These are phyloP conservation scores for Scolecobasidium constrictum DNA, from an alignment of 2,329 filamentous ascomycete genomes.

Conservation along the genomic window DNA sequence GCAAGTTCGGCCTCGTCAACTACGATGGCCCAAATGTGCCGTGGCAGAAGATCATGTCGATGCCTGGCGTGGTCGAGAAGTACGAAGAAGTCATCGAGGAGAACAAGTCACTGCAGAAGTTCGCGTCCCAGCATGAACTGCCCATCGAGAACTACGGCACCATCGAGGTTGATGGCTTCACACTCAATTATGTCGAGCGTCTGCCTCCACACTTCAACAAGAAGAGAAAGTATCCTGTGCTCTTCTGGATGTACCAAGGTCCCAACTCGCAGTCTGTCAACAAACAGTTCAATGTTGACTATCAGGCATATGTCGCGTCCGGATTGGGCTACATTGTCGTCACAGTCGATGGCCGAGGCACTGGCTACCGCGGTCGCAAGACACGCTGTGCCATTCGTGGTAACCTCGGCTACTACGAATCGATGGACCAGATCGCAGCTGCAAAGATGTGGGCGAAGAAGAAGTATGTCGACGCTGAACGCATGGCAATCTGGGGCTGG, in stretches of 20 bases:
- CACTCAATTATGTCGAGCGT: slow-evolving; percentile 66
- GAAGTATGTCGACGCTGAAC: slow-evolving; percentile 68
- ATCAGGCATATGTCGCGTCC: slow-evolving; percentile 80
- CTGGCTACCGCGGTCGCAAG: slow-evolving; percentile 78
- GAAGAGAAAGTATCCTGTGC: slow-evolving; percentile 78
- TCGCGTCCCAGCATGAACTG: slow-evolving; percentile 66
- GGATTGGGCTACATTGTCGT: slow-evolving; percentile 86
- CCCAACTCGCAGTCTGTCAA: slow-evolving; percentile 84
- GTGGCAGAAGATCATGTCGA: slow-evolving; percentile 83
- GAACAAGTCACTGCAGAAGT: slow-evolving; percentile 58
- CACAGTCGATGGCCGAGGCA: slow-evolving; percentile 87
- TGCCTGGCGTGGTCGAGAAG: slow-evolving; percentile 52
- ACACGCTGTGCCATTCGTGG: slow-evolving; percentile 73
- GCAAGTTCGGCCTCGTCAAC: slow-evolving; percentile 72
- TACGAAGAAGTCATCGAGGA: slow-evolving; percentile 68
- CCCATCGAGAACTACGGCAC: slow-evolving; percentile 75
- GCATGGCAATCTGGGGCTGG: slow-evolving; percentile 97
- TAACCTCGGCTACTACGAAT: slow-evolving; percentile 75
- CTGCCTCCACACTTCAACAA: slow-evolving; percentile 80
- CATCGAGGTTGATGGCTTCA: slow-evolving; percentile 70
- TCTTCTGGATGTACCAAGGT: slow-evolving; percentile 91
- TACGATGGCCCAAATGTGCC: slow-evolving; percentile 80
- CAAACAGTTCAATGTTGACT: slow-evolving; percentile 74
- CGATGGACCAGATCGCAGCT: slow-evolving; percentile 81
- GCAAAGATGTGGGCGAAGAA: slow-evolving; percentile 75